Conservation (phyloP, 371 early-diverging fungal species). For the Zychaea mexicana region DNA sequence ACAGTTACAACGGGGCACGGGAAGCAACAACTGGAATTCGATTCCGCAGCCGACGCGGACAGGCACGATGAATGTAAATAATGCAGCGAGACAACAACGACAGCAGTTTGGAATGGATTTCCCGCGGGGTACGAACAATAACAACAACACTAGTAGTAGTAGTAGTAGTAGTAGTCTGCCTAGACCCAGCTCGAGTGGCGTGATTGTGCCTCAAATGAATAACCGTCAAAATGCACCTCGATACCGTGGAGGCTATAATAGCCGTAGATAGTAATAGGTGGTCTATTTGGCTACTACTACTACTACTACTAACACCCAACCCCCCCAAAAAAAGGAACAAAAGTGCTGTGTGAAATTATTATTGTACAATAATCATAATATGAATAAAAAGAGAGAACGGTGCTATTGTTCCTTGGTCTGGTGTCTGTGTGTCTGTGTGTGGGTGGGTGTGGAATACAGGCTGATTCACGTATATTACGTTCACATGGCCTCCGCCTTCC, state of each 20-base stretch:
- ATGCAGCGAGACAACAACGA: background rate
- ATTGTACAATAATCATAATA: no score
- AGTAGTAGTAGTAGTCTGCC: no score
- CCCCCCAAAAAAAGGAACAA: background rate
- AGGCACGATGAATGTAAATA: conserved; percentile 9
- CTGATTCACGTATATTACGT: conserved; percentile 5
- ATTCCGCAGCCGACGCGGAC: conserved; percentile 6
- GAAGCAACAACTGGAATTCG: conserved; percentile 8
- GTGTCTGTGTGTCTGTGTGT: no score
- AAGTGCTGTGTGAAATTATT: no score
- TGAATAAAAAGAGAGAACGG: no score
- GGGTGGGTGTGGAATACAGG: conserved; percentile 14
- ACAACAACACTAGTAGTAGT: no score
- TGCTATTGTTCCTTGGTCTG: no score
- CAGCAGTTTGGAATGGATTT: conserved; percentile 5
- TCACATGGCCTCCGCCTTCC: conserved; percentile 3
- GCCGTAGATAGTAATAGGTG: background rate
- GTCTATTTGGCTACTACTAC: background rate
- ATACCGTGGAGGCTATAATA: conserved; percentile 7
- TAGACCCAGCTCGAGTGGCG: conserved; percentile 12
- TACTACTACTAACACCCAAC: no score
- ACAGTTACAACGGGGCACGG: conserved; percentile 6
- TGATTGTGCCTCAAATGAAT: conserved; percentile 3
- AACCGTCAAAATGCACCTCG: background rate
- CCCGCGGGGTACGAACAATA: background rate